A percentile compares a stretch with the other conserved stretches of the same genome.
These are phyloP conservation scores for Didymella arachidicola DNA, from an alignment of 2,329 filamentous ascomycete species.

Conservation along the genomic window DNA sequence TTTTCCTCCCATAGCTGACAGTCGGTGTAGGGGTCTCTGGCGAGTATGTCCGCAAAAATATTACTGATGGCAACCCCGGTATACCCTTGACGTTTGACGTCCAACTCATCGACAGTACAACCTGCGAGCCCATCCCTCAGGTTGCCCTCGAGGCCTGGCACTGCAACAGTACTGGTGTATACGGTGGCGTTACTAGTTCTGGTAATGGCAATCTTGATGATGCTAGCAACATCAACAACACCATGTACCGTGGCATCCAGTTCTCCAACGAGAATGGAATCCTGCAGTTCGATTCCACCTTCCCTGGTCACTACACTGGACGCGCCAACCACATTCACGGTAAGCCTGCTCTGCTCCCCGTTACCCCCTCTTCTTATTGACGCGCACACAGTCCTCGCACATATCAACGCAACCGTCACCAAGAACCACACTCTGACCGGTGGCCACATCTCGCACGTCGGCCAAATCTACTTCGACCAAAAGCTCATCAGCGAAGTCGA, in stretches of 20 bases:
- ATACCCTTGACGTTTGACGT: conserved; percentile 58
- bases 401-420: conserved; percentile 42
- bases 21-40: conserved; percentile 40
- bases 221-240: conserved; percentile 32
- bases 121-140: conserved; percentile 58
- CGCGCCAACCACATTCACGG: conserved; percentile 34
- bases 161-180: conserved; percentile 48
- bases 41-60: conserved; percentile 57
- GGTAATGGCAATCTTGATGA: conserved; percentile 51
- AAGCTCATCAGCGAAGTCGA: conserved; percentile 62
- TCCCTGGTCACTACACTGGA: conserved; percentile 51
- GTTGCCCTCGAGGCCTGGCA: conserved; percentile 61
- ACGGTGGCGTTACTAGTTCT: conserved; percentile 53
- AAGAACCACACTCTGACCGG: conserved; percentile 59
- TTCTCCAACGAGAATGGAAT: conserved; percentile 56
- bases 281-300: conserved; percentile 56
- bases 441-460: conserved; percentile 63
- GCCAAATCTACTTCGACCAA: conserved; percentile 71
- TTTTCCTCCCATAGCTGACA: neutral
- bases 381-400: conserved; percentile 40
- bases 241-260: conserved; percentile 58
- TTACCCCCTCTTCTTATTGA: neutral
- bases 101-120: conserved; percentile 60
- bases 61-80: conserved; percentile 57
- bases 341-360: conserved; percentile 3